Evolutionary conservation across 306 rosid species (phyloP).

Genomic region (Purshia tridentata): DNA sequence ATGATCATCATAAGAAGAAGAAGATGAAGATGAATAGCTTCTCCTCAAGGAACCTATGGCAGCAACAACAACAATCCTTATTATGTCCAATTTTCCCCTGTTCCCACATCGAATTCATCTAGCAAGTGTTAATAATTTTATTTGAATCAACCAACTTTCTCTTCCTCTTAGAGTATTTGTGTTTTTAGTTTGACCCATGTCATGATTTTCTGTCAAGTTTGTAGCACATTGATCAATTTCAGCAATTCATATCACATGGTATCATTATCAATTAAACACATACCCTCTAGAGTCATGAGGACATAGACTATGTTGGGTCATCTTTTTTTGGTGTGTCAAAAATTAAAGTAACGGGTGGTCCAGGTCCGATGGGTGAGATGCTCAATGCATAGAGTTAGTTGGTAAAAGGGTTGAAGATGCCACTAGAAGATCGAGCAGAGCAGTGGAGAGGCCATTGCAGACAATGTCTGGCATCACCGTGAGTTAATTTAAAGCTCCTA

Average conservation of each 20-base stretch:
- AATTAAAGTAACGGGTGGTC: not conserved
- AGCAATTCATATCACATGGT: not conserved
- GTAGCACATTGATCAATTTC: not conserved
- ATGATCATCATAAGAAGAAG: too few relatives aligned
- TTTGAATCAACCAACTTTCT: not conserved
- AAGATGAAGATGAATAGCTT: too few relatives aligned
- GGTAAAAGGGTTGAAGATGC: conserved; percentile 53
- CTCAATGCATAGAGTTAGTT: conserved; percentile 34
- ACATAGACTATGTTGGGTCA: not conserved
- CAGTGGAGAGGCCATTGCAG: conserved; percentile 54
- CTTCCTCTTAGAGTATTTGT: too few relatives aligned
- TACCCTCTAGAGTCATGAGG: not conserved
- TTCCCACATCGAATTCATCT: conserved; percentile 26
- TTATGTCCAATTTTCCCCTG: conserved; percentile 35
- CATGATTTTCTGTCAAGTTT: not conserved
- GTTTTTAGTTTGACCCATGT: not conserved
- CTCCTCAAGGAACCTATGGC: not conserved
- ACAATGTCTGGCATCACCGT: conserved; percentile 69
- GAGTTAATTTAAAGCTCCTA: conserved; percentile 23
- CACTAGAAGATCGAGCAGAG: conserved; percentile 59
- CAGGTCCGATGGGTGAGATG: conserved; percentile 45
- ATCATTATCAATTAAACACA: too few relatives aligned
- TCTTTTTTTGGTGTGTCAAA: not conserved
- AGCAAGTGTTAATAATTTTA: conserved; percentile 50
- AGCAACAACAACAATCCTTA: conserved; percentile 39